These are phyloP conservation scores for Euphrasia confusa DNA, from an alignment of 257 asterid genomes.

Conservation along the genomic window DNA sequence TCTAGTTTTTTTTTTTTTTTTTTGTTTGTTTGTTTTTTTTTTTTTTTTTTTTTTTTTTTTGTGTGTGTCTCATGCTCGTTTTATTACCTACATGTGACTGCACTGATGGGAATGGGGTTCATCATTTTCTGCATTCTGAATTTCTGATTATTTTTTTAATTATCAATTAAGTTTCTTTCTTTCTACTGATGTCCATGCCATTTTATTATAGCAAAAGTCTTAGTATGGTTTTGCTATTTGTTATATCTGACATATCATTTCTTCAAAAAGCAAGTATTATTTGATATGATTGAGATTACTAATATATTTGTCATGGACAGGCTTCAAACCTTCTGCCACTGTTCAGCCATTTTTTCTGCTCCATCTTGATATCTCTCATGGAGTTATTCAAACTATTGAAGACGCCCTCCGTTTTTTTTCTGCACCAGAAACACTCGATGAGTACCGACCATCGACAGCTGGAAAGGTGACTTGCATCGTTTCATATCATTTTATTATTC, in stretches of 20 bases:
- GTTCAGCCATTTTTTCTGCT: slow-evolving; percentile 80
- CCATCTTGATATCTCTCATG: slow-evolving; percentile 83
- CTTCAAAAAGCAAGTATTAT: background rate
- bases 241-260: background rate
- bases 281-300: slow-evolving; percentile 10
- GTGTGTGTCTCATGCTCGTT: background rate
- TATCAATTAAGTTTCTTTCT: background rate
- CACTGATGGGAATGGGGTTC: slow-evolving; percentile 2
- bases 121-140: slow-evolving; percentile 13
- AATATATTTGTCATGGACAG: slow-evolving; percentile 37
- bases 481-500: slow-evolving; percentile 13
- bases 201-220: background rate
- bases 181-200: background rate
- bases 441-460: slow-evolving; percentile 59
- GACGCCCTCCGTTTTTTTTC: slow-evolving; percentile 74
- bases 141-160: background rate
- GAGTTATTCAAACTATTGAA: slow-evolving; percentile 58
- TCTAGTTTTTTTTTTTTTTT: slow-evolving; percentile 1
- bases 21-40: too few species aligned
- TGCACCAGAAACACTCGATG: slow-evolving; percentile 82
- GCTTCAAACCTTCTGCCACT: slow-evolving; percentile 76
- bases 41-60: too few species aligned
- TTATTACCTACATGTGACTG: background rate
- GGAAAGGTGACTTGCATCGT: slow-evolving; percentile 48
- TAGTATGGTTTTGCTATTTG: slow-evolving; percentile 8